Base-by-base conservation (phyloP, 1,139 yeast genomes). In the Yamadazyma epiphylla region DNA sequence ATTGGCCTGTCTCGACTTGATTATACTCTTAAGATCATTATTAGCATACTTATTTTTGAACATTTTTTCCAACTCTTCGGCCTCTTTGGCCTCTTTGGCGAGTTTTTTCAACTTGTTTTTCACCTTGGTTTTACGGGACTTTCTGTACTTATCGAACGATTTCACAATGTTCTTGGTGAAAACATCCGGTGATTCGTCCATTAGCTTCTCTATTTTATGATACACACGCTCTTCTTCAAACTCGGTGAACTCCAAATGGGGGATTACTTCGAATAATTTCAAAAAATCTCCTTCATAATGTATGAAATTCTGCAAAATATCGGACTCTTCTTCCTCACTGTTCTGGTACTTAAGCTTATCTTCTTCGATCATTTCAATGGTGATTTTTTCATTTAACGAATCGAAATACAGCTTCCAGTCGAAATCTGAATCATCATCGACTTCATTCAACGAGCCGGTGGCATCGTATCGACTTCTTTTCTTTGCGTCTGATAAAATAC, bases 341-440 rank as follows among this genome's bases (percentile, higher is more conserved):
- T 66, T 67, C 45, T 81, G 87, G 49, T 87, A 87, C 35, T 64
- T 71, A 25, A 51, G 40, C 41, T 70, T 72, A 53, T 87, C 95
- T 50, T 80, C 77, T 33, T 77, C 85, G 34, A 87, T 81, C 71
- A 77, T 69, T 32, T 85, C 94, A 19, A 76, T 69, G 5, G 86
- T 80, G 45, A 87, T 77, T 38, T 76, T 77, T n/a, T 64, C 70
- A 50, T 68, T 70, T 45, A 74, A 66, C 11, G 67, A 60, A 23
- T 69, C 70, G 48, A 85, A 84, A 52, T 79, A 77, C 24, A 76
- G 86, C 36, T 68, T 67, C 85, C 94, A 80, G 38, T 65, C 65
- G 19, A 53, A 70, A n/a, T 60, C 75, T 23, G 50, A 54, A 2
- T 38, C 60, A 2, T 46, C 58, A 10, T 37, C 49, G 5, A 40